Base-by-base conservation (phyloP, 176 grass and related monocot genomes). In the Lolium perenne region DNA sequence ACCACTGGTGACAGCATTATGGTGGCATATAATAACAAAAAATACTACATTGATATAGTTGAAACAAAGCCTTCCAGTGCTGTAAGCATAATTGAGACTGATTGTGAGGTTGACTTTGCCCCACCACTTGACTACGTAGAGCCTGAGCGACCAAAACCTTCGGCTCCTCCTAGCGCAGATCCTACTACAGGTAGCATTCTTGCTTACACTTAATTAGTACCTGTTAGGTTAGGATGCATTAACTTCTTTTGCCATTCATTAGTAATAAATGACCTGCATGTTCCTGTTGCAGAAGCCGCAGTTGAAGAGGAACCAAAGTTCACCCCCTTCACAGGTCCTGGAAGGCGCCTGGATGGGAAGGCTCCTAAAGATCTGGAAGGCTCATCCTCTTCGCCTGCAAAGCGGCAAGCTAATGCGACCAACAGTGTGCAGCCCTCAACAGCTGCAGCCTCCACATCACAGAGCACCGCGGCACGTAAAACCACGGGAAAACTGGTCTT, bases 61-160 rank as follows among this genome's bases (percentile, higher is more conserved):
- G 94, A 99, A 92, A 92, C 94, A 83, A 99, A 99, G 74, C 97
- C 97, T 75, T 90, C 97, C 29, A 74, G 74, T 81, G 97, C 94
- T 86, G 93, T 99, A 38, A 99, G 92, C 79, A 96, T 99, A 70
- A 99, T 99, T 73, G 97, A 99, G 82, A 99, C 97, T 21, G 97
- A 99, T 65, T 99, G 97, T 87, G 97, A 99, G 90, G 97, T 99
- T 74, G 97, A 99, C 86, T 99, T 99, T 87, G 97, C 97, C 29
- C 97, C 97, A 59, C 97, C 97, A 70, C 94, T 99, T 51, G 97
- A 99, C 83, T 99, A 99, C 29, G 91, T 90, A 82, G 97, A 96
- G 71, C 97, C 97, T 25, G 86, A 94, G 69, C 88, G 81, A 79
- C 80, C 76, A 89, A 91, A 88, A 75, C 40, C 82, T 84, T 17